These are phyloP conservation scores for Mucor plumbeus DNA, from an alignment of 371 early-diverging fungal species.

Conservation along the genomic window DNA sequence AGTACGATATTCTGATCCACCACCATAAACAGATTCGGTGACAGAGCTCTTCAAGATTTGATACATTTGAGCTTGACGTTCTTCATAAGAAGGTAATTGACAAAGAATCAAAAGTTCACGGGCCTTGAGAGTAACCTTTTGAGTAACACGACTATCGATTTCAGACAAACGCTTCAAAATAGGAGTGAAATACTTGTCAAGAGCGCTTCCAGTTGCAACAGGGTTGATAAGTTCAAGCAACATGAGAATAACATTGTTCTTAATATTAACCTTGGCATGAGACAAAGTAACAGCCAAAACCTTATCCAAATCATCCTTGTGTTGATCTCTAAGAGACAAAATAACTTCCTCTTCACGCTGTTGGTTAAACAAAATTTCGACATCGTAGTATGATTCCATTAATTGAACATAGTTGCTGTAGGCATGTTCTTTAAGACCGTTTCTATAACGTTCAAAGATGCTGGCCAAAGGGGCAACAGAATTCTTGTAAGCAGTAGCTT, in stretches of 20 bases:
- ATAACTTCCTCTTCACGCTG: slow-evolving; percentile 89
- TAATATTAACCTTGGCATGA: slow-evolving; percentile 80
- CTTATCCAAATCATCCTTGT: slow-evolving; percentile 82
- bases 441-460: slow-evolving; percentile 72
- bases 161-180: slow-evolving; percentile 85
- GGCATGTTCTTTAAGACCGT: slow-evolving; percentile 82
- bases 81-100: slow-evolving; percentile 93
- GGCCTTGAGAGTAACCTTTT: slow-evolving; percentile 92
- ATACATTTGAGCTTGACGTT: slow-evolving; percentile 85
- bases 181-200: slow-evolving; percentile 78
- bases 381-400: slow-evolving; percentile 83
- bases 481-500: slow-evolving; percentile 65
- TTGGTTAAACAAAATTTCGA: slow-evolving; percentile 83
- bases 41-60: slow-evolving; percentile 82
- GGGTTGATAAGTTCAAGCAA: slow-evolving; percentile 83
- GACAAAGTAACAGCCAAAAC: slow-evolving; percentile 82
- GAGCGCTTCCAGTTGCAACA: slow-evolving; percentile 61
- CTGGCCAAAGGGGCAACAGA: slow-evolving; percentile 69
- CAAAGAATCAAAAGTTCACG: slow-evolving; percentile 92
- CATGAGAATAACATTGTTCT: slow-evolving; percentile 78
- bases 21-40: slow-evolving; percentile 81
- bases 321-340: slow-evolving; percentile 80
- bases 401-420: slow-evolving; percentile 73
- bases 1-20: slow-evolving; percentile 71
- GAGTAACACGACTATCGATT: slow-evolving; percentile 75